Evolutionary conservation across 352 stramenopile species (phyloP).

Genomic region (Phytophthora citrophthora): DNA sequence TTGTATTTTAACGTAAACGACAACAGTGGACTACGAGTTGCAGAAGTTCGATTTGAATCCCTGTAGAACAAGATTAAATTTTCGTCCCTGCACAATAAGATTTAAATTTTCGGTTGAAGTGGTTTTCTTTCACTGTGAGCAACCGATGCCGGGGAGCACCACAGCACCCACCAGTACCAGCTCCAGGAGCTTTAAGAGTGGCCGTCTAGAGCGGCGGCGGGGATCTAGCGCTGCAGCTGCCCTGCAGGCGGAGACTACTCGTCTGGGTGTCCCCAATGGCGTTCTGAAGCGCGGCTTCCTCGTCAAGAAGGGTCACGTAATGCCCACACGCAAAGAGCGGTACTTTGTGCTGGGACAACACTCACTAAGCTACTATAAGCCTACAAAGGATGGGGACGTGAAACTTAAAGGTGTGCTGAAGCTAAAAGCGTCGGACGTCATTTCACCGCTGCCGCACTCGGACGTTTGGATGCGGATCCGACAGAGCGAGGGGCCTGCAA

Average conservation of each 20-base stretch:
- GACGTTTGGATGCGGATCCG: constrained; percentile 71
- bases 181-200: constrained; percentile 2
- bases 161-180: background rate
- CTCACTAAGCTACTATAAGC: constrained; percentile 58
- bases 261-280: constrained; percentile 15
- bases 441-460: constrained; percentile 55
- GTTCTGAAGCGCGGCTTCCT: constrained; percentile 53
- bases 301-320: constrained; percentile 59
- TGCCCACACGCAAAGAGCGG: constrained; percentile 63
- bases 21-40: too few relatives aligned
- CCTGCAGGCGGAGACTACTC: constrained; percentile 24
- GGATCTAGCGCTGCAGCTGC: constrained; percentile 29
- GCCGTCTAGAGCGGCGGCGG: constrained; percentile 16
- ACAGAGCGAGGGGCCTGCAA: constrained; percentile 49
- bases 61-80: too few relatives aligned
- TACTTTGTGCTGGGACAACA: constrained; percentile 54
- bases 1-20: too few relatives aligned
- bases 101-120: constrained; percentile 1
- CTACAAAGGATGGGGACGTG: constrained; percentile 32
- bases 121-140: constrained; percentile 6
- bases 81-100: too few relatives aligned
- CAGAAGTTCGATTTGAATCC: too few relatives aligned
- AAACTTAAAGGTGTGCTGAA: constrained; percentile 54
- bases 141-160: constrained; percentile 3
- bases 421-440: constrained; percentile 50